phyloP scores from a whole-genome alignment of 768 basidiomycete species.

The Tylopilus balloui region DNA sequence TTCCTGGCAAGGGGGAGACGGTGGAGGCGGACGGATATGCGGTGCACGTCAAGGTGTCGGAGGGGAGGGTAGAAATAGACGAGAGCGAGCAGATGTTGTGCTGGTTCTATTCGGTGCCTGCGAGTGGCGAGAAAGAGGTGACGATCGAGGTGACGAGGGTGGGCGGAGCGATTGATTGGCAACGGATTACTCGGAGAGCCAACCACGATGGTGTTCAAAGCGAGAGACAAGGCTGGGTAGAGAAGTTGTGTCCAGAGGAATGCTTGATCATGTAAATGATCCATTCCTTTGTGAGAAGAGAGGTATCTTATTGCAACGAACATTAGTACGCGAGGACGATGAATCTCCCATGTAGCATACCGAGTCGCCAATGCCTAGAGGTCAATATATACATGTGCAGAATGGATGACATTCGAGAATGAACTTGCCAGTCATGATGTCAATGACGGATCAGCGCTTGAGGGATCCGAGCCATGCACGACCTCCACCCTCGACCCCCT shows the following conservation, averaged over 20 bases:
- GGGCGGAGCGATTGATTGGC: conserved; percentile 38
- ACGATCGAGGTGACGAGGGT: conserved; percentile 40
- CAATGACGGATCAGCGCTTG: background rate
- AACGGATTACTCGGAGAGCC: background rate
- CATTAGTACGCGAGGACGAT: conserved; percentile 1
- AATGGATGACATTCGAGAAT: background rate
- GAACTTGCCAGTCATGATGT: conserved; percentile 4
- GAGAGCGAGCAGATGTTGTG: conserved; percentile 48
- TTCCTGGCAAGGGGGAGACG: background rate
- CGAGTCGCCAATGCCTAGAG: background rate
- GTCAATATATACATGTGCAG: background rate
- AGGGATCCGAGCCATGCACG: conserved; percentile 8
- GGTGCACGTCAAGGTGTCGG: conserved; percentile 41
- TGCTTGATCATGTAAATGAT: conserved; percentile 24
- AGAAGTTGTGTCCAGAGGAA: conserved; percentile 14
- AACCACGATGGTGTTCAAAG: background rate
- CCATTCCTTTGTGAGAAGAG: background rate
- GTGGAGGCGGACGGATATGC: conserved; percentile 31
- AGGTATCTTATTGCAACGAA: conserved; percentile 6
- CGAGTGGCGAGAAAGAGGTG: conserved; percentile 26
- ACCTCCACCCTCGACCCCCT: conserved; percentile 41
- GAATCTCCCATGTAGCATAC: conserved; percentile 2
- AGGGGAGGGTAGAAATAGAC: conserved; percentile 44
- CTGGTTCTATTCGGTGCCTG: conserved; percentile 45
- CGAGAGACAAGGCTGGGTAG: conserved; percentile 4